Conservation (phyloP, 495 filamentous ascomycete genomes). For the Lasiosphaeriaceae sp. region DNA sequence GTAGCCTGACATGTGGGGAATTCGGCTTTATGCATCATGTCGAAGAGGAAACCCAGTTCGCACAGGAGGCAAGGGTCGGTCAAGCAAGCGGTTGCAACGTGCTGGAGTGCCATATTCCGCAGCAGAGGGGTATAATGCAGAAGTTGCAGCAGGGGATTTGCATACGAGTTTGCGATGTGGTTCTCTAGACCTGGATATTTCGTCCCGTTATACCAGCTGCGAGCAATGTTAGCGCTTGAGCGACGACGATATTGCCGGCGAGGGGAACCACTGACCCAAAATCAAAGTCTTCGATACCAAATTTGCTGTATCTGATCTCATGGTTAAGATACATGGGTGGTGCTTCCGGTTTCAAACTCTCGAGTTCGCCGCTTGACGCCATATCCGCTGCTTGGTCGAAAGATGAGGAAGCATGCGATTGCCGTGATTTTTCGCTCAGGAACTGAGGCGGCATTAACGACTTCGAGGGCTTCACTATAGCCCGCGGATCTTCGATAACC, state of each 20-base stretch:
- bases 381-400: constrained; percentile 58
- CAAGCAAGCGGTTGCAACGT: constrained; percentile 78
- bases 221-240: constrained; percentile 4
- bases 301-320: constrained; percentile 96
- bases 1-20: constrained; percentile 96
- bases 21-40: constrained; percentile 95
- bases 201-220: constrained; percentile 88
- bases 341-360: constrained; percentile 65
- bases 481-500: constrained; percentile 66
- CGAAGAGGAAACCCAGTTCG: constrained; percentile 91
- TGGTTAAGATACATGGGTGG: constrained; percentile 83
- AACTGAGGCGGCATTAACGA: constrained; percentile 72
- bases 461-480: constrained; percentile 49
- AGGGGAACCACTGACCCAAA: constrained; percentile 63
- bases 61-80: constrained; percentile 82
- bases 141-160: constrained; percentile 88
- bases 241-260: neutral
- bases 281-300: constrained; percentile 96
- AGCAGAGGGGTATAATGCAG: constrained; percentile 85
- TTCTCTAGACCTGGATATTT: constrained; percentile 88
- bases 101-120: constrained; percentile 85
- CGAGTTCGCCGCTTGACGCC: constrained; percentile 55
- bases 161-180: constrained; percentile 93
- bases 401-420: constrained; percentile 49
- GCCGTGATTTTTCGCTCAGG: constrained; percentile 83